phyloP scores from a whole-genome alignment of 176 grass and related monocot species.

The Coix lacrymajobi region DNA sequence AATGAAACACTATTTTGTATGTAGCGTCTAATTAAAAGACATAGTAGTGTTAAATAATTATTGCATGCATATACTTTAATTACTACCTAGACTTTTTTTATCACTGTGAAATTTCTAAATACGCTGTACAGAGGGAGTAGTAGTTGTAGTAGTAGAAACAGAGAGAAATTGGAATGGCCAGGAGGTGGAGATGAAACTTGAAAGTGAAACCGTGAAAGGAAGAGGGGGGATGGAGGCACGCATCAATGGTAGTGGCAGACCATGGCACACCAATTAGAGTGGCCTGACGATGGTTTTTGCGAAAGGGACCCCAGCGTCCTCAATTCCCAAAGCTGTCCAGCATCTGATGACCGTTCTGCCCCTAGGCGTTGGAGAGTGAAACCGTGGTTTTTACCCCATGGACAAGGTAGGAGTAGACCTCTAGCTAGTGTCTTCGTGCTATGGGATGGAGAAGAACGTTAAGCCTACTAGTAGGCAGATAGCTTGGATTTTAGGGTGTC shows the following conservation, averaged over 20 bases:
- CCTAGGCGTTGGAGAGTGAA: not conserved
- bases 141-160: not conserved
- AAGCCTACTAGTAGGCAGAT: not conserved
- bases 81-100: no score
- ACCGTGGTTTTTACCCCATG: not conserved
- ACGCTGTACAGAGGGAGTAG: no score
- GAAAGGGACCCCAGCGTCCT: constrained; percentile 26
- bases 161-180: not conserved
- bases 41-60: no score
- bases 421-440: not conserved
- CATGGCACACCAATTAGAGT: constrained; percentile 46
- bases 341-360: constrained; percentile 18
- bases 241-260: constrained; percentile 52
- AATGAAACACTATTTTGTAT: no score
- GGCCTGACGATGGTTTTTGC: constrained; percentile 30
- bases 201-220: not conserved
- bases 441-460: not conserved
- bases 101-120: no score
- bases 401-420: not conserved
- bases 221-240: not conserved
- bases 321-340: constrained; percentile 36
- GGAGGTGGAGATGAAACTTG: not conserved
- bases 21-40: no score
- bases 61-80: no score
- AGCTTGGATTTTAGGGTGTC: not conserved